Conservation (phyloP, 2,329 filamentous ascomycete genomes). For the Ceratocystis huliohia region DNA sequence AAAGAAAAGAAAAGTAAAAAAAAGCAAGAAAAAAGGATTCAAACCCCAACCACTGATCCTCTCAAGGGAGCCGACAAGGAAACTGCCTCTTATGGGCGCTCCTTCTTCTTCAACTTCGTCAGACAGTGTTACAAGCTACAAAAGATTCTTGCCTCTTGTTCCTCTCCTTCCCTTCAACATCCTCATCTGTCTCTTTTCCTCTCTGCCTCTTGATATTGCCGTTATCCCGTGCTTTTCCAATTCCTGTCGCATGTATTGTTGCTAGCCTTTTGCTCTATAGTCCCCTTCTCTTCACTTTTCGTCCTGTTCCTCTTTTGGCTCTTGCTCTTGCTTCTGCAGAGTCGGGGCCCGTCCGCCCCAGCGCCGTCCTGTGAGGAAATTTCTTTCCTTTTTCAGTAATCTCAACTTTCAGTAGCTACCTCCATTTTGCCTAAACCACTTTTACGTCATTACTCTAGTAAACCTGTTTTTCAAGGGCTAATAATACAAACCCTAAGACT, state of each 20-base stretch:
- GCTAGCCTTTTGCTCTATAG: not conserved
- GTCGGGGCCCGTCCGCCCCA: not conserved
- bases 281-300: not conserved
- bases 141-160: not conserved
- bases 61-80: constrained; percentile 4
- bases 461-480: not conserved
- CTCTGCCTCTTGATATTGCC: not conserved
- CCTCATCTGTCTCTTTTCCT: not conserved
- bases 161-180: not conserved
- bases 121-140: not conserved
- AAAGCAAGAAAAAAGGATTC: not conserved
- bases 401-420: not conserved
- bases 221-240: not conserved
- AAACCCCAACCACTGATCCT: not conserved
- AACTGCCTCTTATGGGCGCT: constrained; percentile 1
- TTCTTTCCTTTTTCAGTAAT: constrained; percentile 1
- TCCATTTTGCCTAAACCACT: not conserved
- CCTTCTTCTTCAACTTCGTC: not conserved
- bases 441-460: too few relatives aligned
- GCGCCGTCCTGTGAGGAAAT: not conserved
- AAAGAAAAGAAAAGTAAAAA: not conserved
- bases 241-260: not conserved
- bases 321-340: not conserved
- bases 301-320: not conserved
- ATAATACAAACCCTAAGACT: not conserved